Evolutionary conservation across 177 flowering plant species (phyloP), one percentile per base, ranked within the genome.

Genomic region (Telopea speciosissima): DNA sequence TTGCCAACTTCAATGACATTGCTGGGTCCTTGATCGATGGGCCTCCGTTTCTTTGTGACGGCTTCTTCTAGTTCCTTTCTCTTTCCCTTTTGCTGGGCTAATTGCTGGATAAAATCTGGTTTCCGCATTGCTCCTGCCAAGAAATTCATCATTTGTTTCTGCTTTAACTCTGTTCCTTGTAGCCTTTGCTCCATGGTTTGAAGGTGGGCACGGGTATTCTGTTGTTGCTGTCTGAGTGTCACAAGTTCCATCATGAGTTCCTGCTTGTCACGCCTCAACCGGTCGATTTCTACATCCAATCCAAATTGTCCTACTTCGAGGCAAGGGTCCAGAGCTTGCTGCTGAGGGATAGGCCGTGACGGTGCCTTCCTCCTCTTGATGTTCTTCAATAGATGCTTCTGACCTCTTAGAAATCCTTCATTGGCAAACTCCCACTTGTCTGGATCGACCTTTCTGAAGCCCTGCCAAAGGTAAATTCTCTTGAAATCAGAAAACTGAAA

Each of bases 381-480:
- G 71, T 73, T 80, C 81, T 73, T 88, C 72, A 90, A 68, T 1
- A 90, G 85, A 31, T 87, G 89, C 79, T 68, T 90, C 17, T 88
- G 90, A 2, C 95, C 90, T 59, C 78, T 76, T 6, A 85, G 56
- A 73, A 90, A 90, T n/a, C 84, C 86, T 71, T 90, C 95, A 73
- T 85, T 85, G 1, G 95, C 90, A 74, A 90, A 90, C 68, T 90
- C 95, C 95, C 95, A 90, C 63, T 74, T 79, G 25, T 90, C 95
- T 16, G 92, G 84, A 77, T 90, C 89, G 31, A 90, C 78, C 78
- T 90, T 90, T 68, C 92, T 83, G 72, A 90, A 90, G 0, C 95
- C 95, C 95, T 90, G 86, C 36, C 24, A 58, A 58, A 58, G 24
- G 5, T 10, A 61, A 22, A 58, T n/a, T 54, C 7, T 54, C 61